Percentiles rank a stretch among this genome's conserved stretches.
Evolutionary conservation across 768 basidiomycete genomes (phyloP).

Genomic region (Suillus sp.): DNA sequence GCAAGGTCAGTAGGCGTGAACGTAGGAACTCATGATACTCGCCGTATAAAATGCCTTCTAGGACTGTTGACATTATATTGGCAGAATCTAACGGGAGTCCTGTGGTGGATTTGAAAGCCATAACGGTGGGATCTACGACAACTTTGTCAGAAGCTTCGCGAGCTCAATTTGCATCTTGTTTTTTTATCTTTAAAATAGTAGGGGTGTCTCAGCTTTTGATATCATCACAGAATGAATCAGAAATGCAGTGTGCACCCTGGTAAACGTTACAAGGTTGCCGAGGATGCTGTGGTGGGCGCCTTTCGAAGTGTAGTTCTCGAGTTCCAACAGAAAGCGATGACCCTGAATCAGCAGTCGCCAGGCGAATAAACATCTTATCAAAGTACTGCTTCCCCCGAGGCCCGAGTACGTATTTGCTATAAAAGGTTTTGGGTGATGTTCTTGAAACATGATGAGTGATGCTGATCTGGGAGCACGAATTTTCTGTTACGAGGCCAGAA

Average conservation of each 20-base stretch:
- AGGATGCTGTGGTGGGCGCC: background rate
- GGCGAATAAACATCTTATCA: background rate
- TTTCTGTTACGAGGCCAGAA: background rate
- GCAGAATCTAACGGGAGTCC: background rate
- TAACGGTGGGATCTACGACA: background rate
- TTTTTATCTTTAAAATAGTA: background rate
- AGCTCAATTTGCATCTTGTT: background rate
- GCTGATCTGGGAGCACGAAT: background rate
- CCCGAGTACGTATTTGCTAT: background rate
- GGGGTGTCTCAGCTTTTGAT: background rate
- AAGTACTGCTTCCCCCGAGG: background rate
- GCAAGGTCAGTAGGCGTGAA: background rate
- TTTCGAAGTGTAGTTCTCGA: background rate
- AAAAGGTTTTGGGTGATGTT: background rate
- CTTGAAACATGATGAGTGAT: background rate
- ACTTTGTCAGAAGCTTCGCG: background rate
- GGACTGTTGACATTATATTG: background rate
- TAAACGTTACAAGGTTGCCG: background rate
- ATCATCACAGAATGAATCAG: background rate
- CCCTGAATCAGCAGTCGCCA: background rate
- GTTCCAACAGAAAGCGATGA: background rate
- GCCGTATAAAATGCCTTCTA: background rate
- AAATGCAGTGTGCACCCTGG: background rate
- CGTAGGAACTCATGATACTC: background rate
- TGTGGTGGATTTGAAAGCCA: background rate